Base-by-base conservation (phyloP, 805 yeast genomes). In the Candida suzukii region DNA sequence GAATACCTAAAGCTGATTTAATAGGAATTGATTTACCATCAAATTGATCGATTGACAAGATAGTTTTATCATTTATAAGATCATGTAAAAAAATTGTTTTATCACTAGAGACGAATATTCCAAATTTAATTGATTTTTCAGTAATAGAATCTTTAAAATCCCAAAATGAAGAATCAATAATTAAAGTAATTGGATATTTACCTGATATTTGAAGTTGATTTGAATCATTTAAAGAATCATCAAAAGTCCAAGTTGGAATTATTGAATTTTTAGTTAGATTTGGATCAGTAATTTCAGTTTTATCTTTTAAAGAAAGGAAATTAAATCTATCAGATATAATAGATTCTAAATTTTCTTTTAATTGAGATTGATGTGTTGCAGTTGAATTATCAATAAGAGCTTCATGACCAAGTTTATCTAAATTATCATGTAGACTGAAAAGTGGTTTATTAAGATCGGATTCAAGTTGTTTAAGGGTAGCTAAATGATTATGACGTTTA, bases 401-500 rank as follows among this genome's bases (percentile, higher is more conserved):
- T n/a, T n/a, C n/a, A n/a, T n/a, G n/a, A n/a, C n/a, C n/a, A n/a
- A n/a, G n/a, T n/a, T n/a, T n/a, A 33, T n/a, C 41, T 40, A 38
- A 53, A 53, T 30, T 51, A 17, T 29, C 20, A 6, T n/a, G 11
- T 6, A 55, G 27, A 27, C 21, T 25, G 3, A 40, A 39, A 16
- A 69, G 55, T 5, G 66, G 59, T 34, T 45, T 57, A 11, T 75
- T 73, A 36, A 66, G 52, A 42, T 76, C 80, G 14, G 50, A 45
- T 46, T 78, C 73, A 37, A 81, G 74, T 2, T 63, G 51, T n/a
- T 57, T 52, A 13, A 80, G 57, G 0, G 90, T 74, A 0, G 61
- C 62, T 1, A 41, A 45, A 37, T 67, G 70, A 1, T 76, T 74
- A 24, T 76, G 67, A n/a, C 67, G 60, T 24, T 66, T 56, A n/a